phyloP scores from a whole-genome alignment of 1,139 yeast genomes.

The Diutina catenulata region DNA sequence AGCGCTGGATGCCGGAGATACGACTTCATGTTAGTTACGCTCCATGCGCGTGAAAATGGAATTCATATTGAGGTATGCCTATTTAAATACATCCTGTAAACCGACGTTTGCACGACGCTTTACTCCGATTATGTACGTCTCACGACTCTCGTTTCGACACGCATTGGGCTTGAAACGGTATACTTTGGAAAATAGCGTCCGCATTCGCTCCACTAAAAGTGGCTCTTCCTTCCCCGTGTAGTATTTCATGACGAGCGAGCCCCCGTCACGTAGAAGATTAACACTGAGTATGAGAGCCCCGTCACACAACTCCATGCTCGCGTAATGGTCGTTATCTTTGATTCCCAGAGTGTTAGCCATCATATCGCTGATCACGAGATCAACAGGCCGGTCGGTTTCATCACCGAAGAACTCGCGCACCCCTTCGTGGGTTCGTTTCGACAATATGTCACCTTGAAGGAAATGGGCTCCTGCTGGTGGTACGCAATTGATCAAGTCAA shows the following conservation, averaged over 20 bases:
- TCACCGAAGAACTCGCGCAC: constrained; percentile 15
- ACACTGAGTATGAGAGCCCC: constrained; percentile 24
- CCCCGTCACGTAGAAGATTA: constrained; percentile 19
- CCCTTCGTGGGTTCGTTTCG: constrained; percentile 20
- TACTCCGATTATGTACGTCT: constrained; percentile 9
- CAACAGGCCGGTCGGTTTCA: constrained; percentile 11
- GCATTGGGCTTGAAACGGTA: constrained; percentile 10
- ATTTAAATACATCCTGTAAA: neutral
- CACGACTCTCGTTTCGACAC: constrained; percentile 11
- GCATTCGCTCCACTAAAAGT: constrained; percentile 16
- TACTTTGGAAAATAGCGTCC: constrained; percentile 21
- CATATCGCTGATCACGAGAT: constrained; percentile 35
- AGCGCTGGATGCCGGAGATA: constrained; percentile 8
- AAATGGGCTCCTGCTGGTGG: constrained; percentile 31
- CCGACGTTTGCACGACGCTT: neutral
- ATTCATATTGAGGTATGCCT: neutral
- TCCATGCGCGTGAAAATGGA: neutral
- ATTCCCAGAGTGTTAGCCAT: constrained; percentile 37
- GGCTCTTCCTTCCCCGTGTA: constrained; percentile 30
- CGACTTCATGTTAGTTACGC: neutral
- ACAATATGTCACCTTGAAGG: constrained; percentile 30
- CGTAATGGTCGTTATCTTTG: constrained; percentile 30
- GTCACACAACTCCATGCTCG: constrained; percentile 34
- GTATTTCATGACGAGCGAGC: constrained; percentile 28
- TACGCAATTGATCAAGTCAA: constrained; percentile 27